Evolutionary conservation across 2,329 filamentous ascomycete genomes (phyloP).

Genomic region (Myriosclerotinia scirpicola): DNA sequence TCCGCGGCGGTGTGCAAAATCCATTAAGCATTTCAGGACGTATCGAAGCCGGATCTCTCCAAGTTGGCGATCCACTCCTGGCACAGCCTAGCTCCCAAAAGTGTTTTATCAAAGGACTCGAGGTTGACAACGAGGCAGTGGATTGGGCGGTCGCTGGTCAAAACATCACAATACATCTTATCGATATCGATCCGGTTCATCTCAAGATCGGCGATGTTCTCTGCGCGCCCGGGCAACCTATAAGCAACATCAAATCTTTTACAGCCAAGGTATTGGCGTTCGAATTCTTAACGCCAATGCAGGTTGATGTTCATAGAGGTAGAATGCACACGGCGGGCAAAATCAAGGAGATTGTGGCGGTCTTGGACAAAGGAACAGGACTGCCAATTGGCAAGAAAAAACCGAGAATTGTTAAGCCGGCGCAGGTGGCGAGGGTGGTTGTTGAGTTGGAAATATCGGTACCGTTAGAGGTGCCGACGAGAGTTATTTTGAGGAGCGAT

Average conservation of each 20-base stretch:
- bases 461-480: slow-evolving; percentile 75
- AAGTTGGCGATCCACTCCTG: slow-evolving; percentile 77
- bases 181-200: slow-evolving; percentile 81
- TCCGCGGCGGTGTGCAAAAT: slow-evolving; percentile 74
- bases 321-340: slow-evolving; percentile 75
- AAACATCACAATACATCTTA: slow-evolving; percentile 79
- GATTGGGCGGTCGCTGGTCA: slow-evolving; percentile 95
- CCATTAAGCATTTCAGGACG: slow-evolving; percentile 84
- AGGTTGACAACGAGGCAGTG: slow-evolving; percentile 68
- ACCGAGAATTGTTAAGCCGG: slow-evolving; percentile 80
- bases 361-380: slow-evolving; percentile 77
- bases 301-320: slow-evolving; percentile 84
- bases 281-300: slow-evolving; percentile 84
- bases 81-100: slow-evolving; percentile 80
- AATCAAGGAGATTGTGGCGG: slow-evolving; percentile 69
- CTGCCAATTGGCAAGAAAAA: slow-evolving; percentile 72
- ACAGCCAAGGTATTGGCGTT: slow-evolving; percentile 85
- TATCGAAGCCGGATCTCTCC: slow-evolving; percentile 79
- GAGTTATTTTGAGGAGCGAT: slow-evolving; percentile 76
- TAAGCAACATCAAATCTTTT: slow-evolving; percentile 71
- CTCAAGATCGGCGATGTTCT: slow-evolving; percentile 82
- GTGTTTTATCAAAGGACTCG: slow-evolving; percentile 77
- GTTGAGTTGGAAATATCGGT: slow-evolving; percentile 73
- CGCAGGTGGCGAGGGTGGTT: slow-evolving; percentile 71
- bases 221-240: slow-evolving; percentile 67